Conservation (phyloP, 1,284 basidiomycete genomes). For the Golubevia sp. region DNA sequence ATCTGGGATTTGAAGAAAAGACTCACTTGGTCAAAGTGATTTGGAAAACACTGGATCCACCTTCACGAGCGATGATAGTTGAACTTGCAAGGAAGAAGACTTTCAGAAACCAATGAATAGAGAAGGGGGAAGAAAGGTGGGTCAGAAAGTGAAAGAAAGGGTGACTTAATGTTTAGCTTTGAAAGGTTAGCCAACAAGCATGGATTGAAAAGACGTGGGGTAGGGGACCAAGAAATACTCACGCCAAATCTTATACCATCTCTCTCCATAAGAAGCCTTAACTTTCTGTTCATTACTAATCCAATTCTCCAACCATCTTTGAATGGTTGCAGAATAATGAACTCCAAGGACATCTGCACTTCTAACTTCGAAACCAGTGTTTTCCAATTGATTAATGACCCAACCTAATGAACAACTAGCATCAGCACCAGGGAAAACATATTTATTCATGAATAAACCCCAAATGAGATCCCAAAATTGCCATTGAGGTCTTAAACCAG, state of each 20-base stretch:
- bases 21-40: slow-evolving; percentile 80
- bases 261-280: slow-evolving; percentile 83
- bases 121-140: no score
- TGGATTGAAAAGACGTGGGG: no score
- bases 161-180: no score
- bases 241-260: slow-evolving; percentile 63
- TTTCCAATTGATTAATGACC: slow-evolving; percentile 81
- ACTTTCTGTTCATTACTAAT: slow-evolving; percentile 75
- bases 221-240: no score
- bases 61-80: slow-evolving; percentile 55
- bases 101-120: no score
- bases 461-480: slow-evolving; percentile 98
- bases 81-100: slow-evolving; percentile 55
- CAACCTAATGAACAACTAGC: slow-evolving; percentile 92
- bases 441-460: slow-evolving; percentile 65
- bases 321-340: slow-evolving; percentile 87
- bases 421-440: slow-evolving; percentile 94
- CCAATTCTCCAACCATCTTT: slow-evolving; percentile 64
- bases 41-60: slow-evolving; percentile 59
- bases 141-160: background rate
- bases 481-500: slow-evolving; percentile 90
- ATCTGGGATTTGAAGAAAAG: no score
- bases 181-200: no score
- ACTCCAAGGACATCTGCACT: slow-evolving; percentile 83
- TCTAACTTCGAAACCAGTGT: slow-evolving; percentile 94